Evolutionary conservation across 2,329 filamentous ascomycete species (phyloP), one percentile per base, ranked within the genome.

Genomic region (Aspergillus texensis): DNA sequence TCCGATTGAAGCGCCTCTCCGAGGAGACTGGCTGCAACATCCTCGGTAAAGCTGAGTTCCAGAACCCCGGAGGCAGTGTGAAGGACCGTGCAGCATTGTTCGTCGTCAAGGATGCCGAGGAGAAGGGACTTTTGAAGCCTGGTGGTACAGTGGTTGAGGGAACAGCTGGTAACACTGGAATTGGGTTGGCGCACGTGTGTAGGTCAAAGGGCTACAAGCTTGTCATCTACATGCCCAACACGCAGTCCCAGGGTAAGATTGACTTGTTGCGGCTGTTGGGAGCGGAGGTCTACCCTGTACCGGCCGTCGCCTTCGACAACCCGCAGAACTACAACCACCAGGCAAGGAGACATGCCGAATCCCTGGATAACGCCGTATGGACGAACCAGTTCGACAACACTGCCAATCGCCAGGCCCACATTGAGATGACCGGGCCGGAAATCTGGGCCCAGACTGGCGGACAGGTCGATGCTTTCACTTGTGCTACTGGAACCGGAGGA

Each of bases 201-300:
- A 88, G 94, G 65, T 92, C 90, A 43, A 91, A 90, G 72, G 95
- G 94, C 46, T 98, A 99, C 85, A 91, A 91, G 77, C 89, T 97
- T 57, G 94, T 98, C 75, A 99, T 99, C 77, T 99, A 98, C 88
- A 98, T 99, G 95, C 95, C 95, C 72, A 91, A 99, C 84, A 98
- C 94, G 56, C 95, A 98, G 82, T 96, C 94, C 24, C 94, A 97
- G 81, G 95, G 94, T 77, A 99, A 99, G 84, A 92, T 99, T 76
- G 95, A 98, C 78, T 86, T 99, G 59, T 84, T 99, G 68, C 87
- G 94, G 10, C 84, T 98, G 41, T 86, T 99, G 11, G 95, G 95
- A 68, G 95, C 95, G 30, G 94, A 98, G 79, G 95, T 99, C 39
- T 91, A 96, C 81, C 94, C 95, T 21, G 95, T 99, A 0, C 95